Evolutionary conservation across 2,329 filamentous ascomycete species (phyloP).

Genomic region (Coniella vitis): DNA sequence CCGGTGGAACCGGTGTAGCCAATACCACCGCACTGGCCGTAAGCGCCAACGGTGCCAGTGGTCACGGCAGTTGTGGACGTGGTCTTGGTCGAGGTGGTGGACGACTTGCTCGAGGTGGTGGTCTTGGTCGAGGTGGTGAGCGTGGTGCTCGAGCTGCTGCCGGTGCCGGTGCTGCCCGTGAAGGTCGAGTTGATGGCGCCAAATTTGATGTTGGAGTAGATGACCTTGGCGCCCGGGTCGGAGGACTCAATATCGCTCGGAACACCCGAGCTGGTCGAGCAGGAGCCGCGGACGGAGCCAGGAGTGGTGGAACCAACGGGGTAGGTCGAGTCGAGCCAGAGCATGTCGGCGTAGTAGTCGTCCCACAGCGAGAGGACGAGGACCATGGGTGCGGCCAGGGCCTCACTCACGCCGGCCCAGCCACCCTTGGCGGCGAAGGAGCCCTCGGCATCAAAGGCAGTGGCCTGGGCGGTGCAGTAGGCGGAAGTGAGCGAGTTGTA

Average conservation of each 20-base stretch:
- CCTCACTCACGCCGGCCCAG: slow-evolving; percentile 46
- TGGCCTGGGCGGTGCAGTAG: slow-evolving; percentile 55
- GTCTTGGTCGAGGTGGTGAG: slow-evolving; percentile 1
- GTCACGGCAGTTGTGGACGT: too few relatives aligned
- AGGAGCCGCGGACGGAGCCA: slow-evolving; percentile 49
- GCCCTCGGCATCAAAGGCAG: slow-evolving; percentile 45
- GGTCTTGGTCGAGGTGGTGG: too few relatives aligned
- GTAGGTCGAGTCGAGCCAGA: slow-evolving; percentile 66
- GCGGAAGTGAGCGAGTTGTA: slow-evolving; percentile 44
- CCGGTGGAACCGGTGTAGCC: slow-evolving; percentile 4
- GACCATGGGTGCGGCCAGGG: slow-evolving; percentile 36
- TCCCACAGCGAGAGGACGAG: slow-evolving; percentile 52
- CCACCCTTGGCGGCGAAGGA: slow-evolving; percentile 52
- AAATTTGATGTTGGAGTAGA: slow-evolving; percentile 54
- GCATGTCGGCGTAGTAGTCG: slow-evolving; percentile 62
- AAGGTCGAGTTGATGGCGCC: slow-evolving; percentile 51
- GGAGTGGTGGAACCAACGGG: slow-evolving; percentile 40
- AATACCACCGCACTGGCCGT: slow-evolving; percentile 5
- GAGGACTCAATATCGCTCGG: slow-evolving; percentile 42
- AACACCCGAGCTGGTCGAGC: slow-evolving; percentile 43
- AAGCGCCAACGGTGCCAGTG: background rate
- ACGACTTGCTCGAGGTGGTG: background rate
- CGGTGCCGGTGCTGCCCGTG: slow-evolving; percentile 3
- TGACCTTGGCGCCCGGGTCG: slow-evolving; percentile 41
- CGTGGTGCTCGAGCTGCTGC: slow-evolving; percentile 12